Percentiles rank a stretch among this genome's conserved stretches.
Conservation (phyloP, 495 filamentous ascomycete species). For the Elasticomyces elasticus region DNA sequence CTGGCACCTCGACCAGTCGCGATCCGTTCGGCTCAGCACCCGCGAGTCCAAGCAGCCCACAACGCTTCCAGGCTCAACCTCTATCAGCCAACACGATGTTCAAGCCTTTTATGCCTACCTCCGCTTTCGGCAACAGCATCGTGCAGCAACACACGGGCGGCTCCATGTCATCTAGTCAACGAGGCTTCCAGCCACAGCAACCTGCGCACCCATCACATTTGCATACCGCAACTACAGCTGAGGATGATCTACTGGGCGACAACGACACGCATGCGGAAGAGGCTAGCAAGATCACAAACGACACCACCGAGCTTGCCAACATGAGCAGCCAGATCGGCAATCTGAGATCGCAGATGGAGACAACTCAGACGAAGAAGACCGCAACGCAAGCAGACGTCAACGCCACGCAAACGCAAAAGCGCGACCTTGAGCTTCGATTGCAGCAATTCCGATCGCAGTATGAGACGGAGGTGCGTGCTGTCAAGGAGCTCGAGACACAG, state of each 20-base stretch:
- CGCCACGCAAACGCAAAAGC: constrained; percentile 72
- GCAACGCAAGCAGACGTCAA: constrained; percentile 70
- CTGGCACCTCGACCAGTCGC: constrained; percentile 28
- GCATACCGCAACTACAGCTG: constrained; percentile 27
- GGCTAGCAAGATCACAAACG: constrained; percentile 72
- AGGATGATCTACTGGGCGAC: constrained; percentile 91
- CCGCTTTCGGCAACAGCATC: constrained; percentile 76
- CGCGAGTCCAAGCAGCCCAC: constrained; percentile 42
- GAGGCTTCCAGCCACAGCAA: constrained; percentile 34
- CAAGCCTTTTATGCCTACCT: constrained; percentile 85
- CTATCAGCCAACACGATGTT: constrained; percentile 46
- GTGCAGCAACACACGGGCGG: constrained; percentile 69
- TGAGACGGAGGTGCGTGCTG: constrained; percentile 82
- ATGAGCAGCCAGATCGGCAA: constrained; percentile 89
- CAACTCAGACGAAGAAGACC: constrained; percentile 68
- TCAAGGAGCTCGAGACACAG: constrained; percentile 74
- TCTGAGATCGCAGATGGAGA: constrained; percentile 85
- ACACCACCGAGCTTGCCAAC: constrained; percentile 91
- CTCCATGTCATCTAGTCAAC: constrained; percentile 41
- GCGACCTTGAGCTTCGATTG: constrained; percentile 78
- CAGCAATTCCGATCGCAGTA: constrained; percentile 76
- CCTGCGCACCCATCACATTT: constrained; percentile 24
- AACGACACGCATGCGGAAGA: constrained; percentile 66
- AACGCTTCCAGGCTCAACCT: constrained; percentile 26
- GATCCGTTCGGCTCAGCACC: constrained; percentile 51